Percentiles rank a stretch among this genome's conserved stretches.
phyloP scores from a whole-genome alignment of 345 rosid species.

The Rhizophora mangle region DNA sequence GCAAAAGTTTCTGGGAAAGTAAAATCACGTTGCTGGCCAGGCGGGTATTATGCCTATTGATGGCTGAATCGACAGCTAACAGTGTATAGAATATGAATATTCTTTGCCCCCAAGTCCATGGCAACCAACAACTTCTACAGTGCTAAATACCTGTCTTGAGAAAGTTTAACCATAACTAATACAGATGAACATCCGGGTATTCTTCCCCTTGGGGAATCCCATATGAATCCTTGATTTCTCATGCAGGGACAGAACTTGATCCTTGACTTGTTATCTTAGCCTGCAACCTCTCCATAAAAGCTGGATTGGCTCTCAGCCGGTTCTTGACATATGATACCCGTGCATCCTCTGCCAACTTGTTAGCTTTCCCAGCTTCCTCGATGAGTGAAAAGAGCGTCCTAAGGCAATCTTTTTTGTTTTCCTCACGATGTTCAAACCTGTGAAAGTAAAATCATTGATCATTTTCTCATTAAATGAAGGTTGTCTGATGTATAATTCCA shows the following conservation, averaged over 20 bases:
- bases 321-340: slow-evolving; percentile 68
- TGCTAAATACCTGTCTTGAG: background rate
- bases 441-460: slow-evolving; percentile 8
- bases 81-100: background rate
- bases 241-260: slow-evolving; percentile 26
- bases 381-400: slow-evolving; percentile 69
- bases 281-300: slow-evolving; percentile 79
- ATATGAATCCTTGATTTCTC: background rate
- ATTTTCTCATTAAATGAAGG: background rate
- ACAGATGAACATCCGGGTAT: too few relatives aligned
- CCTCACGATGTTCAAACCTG: slow-evolving; percentile 95
- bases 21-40: background rate
- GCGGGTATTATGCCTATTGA: background rate
- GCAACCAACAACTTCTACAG: background rate
- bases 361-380: slow-evolving; percentile 87
- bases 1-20: background rate
- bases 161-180: background rate
- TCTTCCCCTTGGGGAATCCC: too few relatives aligned
- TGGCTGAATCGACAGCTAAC: background rate
- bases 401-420: slow-evolving; percentile 92
- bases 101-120: background rate
- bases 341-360: slow-evolving; percentile 66
- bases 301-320: slow-evolving; percentile 74
- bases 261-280: slow-evolving; percentile 53
- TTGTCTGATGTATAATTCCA: background rate